These are phyloP conservation scores for Sistotremastrum suecicum DNA, from an alignment of 768 basidiomycete species.

Conservation along the genomic window DNA sequence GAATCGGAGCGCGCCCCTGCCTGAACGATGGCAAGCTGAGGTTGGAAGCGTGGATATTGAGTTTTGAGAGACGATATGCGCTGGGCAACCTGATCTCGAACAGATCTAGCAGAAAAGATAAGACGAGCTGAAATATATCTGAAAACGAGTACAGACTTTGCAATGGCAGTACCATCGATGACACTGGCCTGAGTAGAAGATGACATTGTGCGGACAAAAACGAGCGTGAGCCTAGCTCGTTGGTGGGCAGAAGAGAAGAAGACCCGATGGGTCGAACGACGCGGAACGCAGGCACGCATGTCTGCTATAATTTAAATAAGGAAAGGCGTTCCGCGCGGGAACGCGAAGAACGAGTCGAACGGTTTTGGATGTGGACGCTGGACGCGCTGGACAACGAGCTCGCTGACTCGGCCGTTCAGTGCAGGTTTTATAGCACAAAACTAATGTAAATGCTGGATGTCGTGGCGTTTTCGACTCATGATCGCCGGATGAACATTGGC, in stretches of 20 bases:
- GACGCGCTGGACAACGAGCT: no score
- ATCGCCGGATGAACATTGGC: no score
- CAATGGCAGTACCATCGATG: conserved; percentile 75
- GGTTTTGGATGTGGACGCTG: no score
- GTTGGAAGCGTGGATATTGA: conserved; percentile 75
- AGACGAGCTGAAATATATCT: conserved; percentile 2
- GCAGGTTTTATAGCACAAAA: no score
- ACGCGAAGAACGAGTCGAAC: no score
- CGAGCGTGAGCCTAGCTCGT: no score
- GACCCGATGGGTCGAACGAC: background rate
- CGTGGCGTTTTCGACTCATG: no score
- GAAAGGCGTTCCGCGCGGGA: background rate
- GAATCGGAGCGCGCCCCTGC: conserved; percentile 90
- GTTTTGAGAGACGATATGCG: conserved; percentile 51
- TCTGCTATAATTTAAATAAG: background rate
- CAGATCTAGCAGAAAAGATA: conserved; percentile 37
- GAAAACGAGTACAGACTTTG: conserved; percentile 44
- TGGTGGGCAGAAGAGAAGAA: conserved; percentile 6
- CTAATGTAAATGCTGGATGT: no score
- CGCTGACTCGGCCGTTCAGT: no score
- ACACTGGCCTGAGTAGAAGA: conserved; percentile 26
- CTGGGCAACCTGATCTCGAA: conserved; percentile 63
- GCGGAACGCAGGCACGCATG: background rate
- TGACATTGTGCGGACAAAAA: conserved; percentile 14
- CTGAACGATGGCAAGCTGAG: conserved; percentile 85